Base-by-base conservation (phyloP, 2,329 filamentous ascomycete genomes). In the Davidsoniella neocaledoniae region DNA sequence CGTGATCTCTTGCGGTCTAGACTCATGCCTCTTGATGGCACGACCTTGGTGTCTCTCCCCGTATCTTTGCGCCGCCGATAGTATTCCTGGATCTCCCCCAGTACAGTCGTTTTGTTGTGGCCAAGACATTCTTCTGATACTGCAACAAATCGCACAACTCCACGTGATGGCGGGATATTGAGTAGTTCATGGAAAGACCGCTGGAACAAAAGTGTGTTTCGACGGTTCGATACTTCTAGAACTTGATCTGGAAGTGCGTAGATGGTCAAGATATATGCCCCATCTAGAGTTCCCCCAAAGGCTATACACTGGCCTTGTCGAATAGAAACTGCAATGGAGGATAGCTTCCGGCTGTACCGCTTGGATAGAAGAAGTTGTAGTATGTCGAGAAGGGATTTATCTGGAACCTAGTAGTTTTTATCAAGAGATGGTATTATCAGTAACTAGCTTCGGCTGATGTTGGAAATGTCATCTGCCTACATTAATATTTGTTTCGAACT, bases 181-280 rank as follows among this genome's bases (percentile, higher is more conserved):
- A 94, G 68, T 0, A 78, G 70, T 21, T 86, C 81, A 12, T 78
- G 71, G 62, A 94, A 73, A 61, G 83, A 81, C n/a, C 69, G 71
- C 60, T 91, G 84, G 3, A 93, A 74, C 16, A 93, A 65, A n/a
- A 73, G 71, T 1, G 85, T 78, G 62, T 90, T 91, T 54, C 86
- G 77, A 61, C 83, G 83, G 66, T 94, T 94, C 48, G 77, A 85
- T 3, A 78, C 74, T 0, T 83, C 76, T 54, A 81, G 79, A 51
- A 91, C 67, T 55, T 85, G 73, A 9, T 70, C 70, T 1, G 82
- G 72, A 8, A 91, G 69, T 0, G 85, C 79, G 36, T 74, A 80
- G 53, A 94, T 74, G 33, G 77, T 81, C 58, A 94, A 69, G 53
- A 80, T 73, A 60, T 94, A 95, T 17, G 85, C 83, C 3, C 85